Percentiles rank a stretch among this genome's conserved stretches.
Evolutionary conservation across 768 basidiomycete species (phyloP).

Genomic region (Mycena leptocephala): DNA sequence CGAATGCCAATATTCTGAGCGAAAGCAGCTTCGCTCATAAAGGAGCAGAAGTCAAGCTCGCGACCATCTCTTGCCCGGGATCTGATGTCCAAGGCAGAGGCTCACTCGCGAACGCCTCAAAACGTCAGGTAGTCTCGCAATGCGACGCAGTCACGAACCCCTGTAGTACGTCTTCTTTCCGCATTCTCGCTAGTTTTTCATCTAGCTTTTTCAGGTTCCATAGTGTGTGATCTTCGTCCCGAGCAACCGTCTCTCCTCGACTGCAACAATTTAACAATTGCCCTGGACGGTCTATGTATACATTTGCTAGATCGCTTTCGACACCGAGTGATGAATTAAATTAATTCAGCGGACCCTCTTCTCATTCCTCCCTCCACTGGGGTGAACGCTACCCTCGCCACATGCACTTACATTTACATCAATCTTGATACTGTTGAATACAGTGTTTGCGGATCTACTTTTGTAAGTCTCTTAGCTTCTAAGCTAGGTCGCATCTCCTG

Average conservation of each 20-base stretch:
- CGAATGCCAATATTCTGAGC: no score
- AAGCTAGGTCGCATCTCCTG: no score
- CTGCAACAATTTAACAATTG: conserved; percentile 6
- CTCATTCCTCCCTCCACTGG: neutral
- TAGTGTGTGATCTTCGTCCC: neutral
- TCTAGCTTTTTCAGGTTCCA: conserved; percentile 1
- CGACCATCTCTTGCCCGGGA: conserved; percentile 6
- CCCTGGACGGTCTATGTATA: conserved; percentile 7
- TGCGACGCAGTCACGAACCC: neutral
- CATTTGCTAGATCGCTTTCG: conserved; percentile 1
- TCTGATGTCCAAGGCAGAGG: neutral
- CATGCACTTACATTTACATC: no score
- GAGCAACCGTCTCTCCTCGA: neutral
- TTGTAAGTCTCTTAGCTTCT: no score
- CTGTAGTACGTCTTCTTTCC: neutral
- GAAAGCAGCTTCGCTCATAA: no score
- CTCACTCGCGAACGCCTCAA: no score
- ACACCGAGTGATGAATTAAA: neutral
- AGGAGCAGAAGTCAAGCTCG: conserved; percentile 5
- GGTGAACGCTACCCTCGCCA: conserved; percentile 2
- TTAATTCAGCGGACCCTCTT: neutral
- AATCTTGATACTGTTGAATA: no score
- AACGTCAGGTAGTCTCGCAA: no score
- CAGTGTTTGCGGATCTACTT: no score
- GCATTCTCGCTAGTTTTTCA: conserved; percentile 9